Evolutionary conservation across 2,329 filamentous ascomycete species (phyloP), one percentile per base, ranked within the genome.

Genomic region (Cordyceps cateniannulata): DNA sequence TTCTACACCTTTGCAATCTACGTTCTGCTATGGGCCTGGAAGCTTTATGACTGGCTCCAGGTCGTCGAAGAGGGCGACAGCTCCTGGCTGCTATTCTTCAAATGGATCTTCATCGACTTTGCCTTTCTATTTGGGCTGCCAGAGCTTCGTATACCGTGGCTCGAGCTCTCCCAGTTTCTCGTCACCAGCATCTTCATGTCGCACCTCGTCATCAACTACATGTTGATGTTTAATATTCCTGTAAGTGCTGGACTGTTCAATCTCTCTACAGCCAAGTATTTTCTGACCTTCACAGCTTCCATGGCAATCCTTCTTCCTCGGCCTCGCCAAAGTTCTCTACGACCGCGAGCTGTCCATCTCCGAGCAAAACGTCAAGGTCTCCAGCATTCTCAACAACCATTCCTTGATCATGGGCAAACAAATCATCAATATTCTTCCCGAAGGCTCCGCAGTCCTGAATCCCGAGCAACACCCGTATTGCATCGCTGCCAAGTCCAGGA

Each of bases 381-480:
- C 88, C 29, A 87, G 84, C 64, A 93, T 99, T 65, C 79, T 96
- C 63, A 91, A 97, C 72, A 97, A 98, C 72, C 85, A 91, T 35
- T 96, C 93, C 24, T 82, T 98, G 69, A 98, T 99, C 65, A 83
- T 96, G 76, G 95, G 95, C 70, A 95, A 92, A 73, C 93, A 98
- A 76, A 96, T 97, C 67, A 93, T 99, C 74, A 95, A 99, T 71
- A 96, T 99, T 69, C 79, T 99, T 60, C 95, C 95, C 2, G 95
- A 99, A 79, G 96, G 96, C 79, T 95, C 93, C 53, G 95, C 93
- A 16, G 81, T 92, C 53, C 79, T 99, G 64, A 99, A 99, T 69
- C 91, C 92, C 0, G 84, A 92, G 51, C 82, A 85, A 62, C 77
- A 81, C n/a, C 83, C 92, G 0, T 95, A 95, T 73, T 99, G 95